Conservation (phyloP, 2,329 filamentous ascomycete genomes). For the Alternaria angustiovoidea region DNA sequence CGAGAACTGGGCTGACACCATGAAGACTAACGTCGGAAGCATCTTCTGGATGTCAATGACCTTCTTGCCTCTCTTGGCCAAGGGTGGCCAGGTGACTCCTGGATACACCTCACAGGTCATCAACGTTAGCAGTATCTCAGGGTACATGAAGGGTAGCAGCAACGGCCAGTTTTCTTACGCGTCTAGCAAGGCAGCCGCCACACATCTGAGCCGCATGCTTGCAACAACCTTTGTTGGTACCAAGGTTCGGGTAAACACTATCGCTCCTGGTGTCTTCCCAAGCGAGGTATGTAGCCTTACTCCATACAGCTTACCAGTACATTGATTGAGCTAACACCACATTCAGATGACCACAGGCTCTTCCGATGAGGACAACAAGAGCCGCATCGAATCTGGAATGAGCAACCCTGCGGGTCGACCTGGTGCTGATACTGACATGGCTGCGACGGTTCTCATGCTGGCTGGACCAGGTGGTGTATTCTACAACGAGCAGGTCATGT, state of each 20-base stretch:
- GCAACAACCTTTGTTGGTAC: slow-evolving; percentile 55
- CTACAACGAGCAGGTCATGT: slow-evolving; percentile 63
- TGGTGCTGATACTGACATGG: slow-evolving; percentile 54
- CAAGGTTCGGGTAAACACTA: slow-evolving; percentile 51
- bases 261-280: slow-evolving; percentile 55
- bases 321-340: not conserved
- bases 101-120: slow-evolving; percentile 61
- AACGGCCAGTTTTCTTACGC: slow-evolving; percentile 63
- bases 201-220: slow-evolving; percentile 57
- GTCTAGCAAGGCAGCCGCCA: slow-evolving; percentile 58
- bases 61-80: slow-evolving; percentile 63
- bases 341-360: slow-evolving; percentile 58
- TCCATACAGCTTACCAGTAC: not conserved
- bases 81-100: slow-evolving; percentile 56
- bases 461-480: slow-evolving; percentile 61
- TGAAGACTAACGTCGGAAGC: slow-evolving; percentile 61
- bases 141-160: slow-evolving; percentile 58
- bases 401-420: slow-evolving; percentile 54
- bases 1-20: slow-evolving; percentile 59
- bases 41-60: slow-evolving; percentile 64
- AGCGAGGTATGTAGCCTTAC: slow-evolving; percentile 36
- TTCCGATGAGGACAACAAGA: slow-evolving; percentile 59
- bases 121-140: slow-evolving; percentile 63
- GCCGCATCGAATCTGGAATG: slow-evolving; percentile 51
- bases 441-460: slow-evolving; percentile 55